Evolutionary conservation across 129 eudicot genomes (phyloP), one percentile per base, ranked within the genome.

Genomic region (Chrysanthemum seticuspe): DNA sequence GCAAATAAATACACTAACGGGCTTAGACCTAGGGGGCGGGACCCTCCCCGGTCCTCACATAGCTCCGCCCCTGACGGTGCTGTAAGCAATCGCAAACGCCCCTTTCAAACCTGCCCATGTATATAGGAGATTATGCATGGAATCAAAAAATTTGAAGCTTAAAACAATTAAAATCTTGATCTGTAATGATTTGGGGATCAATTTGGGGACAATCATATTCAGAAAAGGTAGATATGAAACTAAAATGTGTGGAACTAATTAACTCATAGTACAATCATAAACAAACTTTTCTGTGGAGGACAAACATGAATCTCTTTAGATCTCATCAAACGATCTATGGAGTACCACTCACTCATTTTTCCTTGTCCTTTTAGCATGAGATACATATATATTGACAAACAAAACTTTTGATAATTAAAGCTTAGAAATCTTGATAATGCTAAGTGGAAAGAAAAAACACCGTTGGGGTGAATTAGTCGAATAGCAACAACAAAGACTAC

Each of bases 251-350:
- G 58, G 31, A 55, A 77, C 16, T 34, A 18, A 65, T 10, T 61
- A 62, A 52, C 59, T 63, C 63, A 51, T 47, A 72, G 29, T 62
- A 19, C 76, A 78, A 19, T 55, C 11, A 55, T 55, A 55, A 5
- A 15, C 10, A 58, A 69, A 52, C 70, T 18, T 62, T 60, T 70
- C 36, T 70, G 76, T 71, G 72, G 72, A 78, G 54, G 81, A 78
- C 81, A 78, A 62, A 70, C 65, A 62, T 40, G 81, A 78, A 70
- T 78, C 76, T 62, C 76, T 71, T 70, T 58, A 77, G 76, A 78
- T 78, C 81, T 78, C 36, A 78, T 62, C 44, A 66, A 78, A 29
- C 4, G 31, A 23, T 62, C 71, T 67, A 54, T 70, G 58, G 68
- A 62, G 76, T 70, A 77, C 72, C 47, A 9, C 54, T 76, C 76